A percentile compares a stretch with the other conserved stretches of the same genome.
phyloP scores from a whole-genome alignment of 2,329 filamentous ascomycete species.

The Hypoxylon sp. region DNA sequence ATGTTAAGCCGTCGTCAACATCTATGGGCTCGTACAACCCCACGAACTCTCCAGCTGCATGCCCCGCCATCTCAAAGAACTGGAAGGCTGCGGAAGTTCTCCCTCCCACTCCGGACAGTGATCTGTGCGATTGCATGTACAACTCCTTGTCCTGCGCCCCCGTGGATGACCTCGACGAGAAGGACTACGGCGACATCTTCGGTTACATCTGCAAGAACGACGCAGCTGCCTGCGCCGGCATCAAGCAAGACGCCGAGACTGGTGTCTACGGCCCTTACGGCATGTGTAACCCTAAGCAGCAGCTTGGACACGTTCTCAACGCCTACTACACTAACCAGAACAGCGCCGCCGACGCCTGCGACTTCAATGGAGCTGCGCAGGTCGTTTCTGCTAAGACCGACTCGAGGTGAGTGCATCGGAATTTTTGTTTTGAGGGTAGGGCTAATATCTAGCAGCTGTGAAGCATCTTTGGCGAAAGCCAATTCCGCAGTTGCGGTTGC shows the following conservation, averaged over 20 bases:
- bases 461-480: slow-evolving; percentile 65
- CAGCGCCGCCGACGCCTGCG: slow-evolving; percentile 65
- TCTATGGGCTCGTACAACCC: slow-evolving; percentile 73
- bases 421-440: too few species aligned
- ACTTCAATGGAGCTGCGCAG: slow-evolving; percentile 70
- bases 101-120: slow-evolving; percentile 78
- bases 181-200: slow-evolving; percentile 67
- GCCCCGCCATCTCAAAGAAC: slow-evolving; percentile 70
- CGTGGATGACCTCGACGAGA: slow-evolving; percentile 64
- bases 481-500: slow-evolving; percentile 57
- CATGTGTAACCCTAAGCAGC: slow-evolving; percentile 73
- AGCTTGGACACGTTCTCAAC: slow-evolving; percentile 73
- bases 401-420: slow-evolving; percentile 45
- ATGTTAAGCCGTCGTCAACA: slow-evolving; percentile 71
- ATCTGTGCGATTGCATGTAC: slow-evolving; percentile 81
- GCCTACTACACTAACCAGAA: slow-evolving; percentile 69
- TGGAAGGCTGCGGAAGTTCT: slow-evolving; percentile 75
- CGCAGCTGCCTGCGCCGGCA: slow-evolving; percentile 67
- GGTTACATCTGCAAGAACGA: slow-evolving; percentile 60
- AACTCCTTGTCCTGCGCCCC: slow-evolving; percentile 75
- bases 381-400: slow-evolving; percentile 49
- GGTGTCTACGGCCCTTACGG: slow-evolving; percentile 74
- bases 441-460: slow-evolving; percentile 52
- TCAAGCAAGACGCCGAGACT: slow-evolving; percentile 67
- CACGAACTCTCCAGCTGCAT: slow-evolving; percentile 73